Conservation (phyloP, 2,329 filamentous ascomycete species). For the Curvularia sp. region DNA sequence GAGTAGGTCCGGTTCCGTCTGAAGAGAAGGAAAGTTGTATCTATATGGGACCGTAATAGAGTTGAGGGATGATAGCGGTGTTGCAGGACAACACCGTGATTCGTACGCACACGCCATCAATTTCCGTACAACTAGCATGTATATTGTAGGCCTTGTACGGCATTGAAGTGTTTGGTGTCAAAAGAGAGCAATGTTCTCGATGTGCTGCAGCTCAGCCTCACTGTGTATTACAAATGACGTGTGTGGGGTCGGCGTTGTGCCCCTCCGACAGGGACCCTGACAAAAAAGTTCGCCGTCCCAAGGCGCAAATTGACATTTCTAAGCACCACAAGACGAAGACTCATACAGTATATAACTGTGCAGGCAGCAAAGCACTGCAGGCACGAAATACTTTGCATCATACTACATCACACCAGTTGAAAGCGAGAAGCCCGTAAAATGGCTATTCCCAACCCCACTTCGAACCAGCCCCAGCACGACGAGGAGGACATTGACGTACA, state of each 20-base stretch:
- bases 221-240: constrained; percentile 40
- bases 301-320: constrained; percentile 41
- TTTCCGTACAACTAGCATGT: neutral
- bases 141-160: neutral
- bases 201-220: neutral
- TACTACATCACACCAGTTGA: neutral
- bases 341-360: constrained; percentile 21
- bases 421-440: constrained; percentile 18
- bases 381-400: neutral
- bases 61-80: neutral
- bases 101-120: neutral
- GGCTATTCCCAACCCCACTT: constrained; percentile 34
- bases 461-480: constrained; percentile 37
- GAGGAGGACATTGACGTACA: constrained; percentile 56
- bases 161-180: neutral
- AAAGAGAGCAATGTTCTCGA: neutral
- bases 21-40: neutral
- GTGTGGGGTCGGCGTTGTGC: constrained; percentile 33
- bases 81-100: neutral
- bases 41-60: neutral
- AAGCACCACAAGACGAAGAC: constrained; percentile 33
- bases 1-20: neutral
- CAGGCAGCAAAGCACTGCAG: neutral
- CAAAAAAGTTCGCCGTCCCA: constrained; percentile 44
- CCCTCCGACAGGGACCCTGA: constrained; percentile 31